phyloP scores from a whole-genome alignment of 2,329 filamentous ascomycete genomes.

The Drechmeria coniospora region DNA sequence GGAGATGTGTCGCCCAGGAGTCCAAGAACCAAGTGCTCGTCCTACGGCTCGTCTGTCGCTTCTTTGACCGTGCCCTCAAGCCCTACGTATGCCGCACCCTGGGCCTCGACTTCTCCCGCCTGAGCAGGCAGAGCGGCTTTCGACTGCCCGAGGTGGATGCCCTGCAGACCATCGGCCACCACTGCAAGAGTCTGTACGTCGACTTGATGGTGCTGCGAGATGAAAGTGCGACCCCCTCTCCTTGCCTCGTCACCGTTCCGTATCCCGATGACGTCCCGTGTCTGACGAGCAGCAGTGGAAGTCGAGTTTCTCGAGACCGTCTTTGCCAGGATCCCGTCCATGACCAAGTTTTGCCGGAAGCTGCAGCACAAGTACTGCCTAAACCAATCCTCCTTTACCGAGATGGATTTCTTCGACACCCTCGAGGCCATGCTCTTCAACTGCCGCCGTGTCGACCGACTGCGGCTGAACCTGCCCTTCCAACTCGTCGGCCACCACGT shows the following conservation, averaged over 20 bases:
- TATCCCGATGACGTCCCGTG: no score
- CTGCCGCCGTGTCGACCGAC: conserved; percentile 26
- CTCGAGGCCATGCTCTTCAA: conserved; percentile 27
- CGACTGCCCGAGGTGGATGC: conserved; percentile 21
- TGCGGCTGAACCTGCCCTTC: conserved; percentile 36
- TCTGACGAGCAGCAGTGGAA: conserved; percentile 24
- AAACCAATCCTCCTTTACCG: conserved; percentile 31
- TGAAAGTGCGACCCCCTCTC: conserved; percentile 19
- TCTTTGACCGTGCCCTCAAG: conserved; percentile 31
- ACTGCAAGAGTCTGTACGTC: conserved; percentile 33
- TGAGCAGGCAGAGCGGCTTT: conserved; percentile 21
- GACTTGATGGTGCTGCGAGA: conserved; percentile 38
- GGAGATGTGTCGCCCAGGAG: conserved; percentile 22
- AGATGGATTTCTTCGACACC: conserved; percentile 26
- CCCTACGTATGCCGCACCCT: conserved; percentile 30
- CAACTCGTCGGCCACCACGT: conserved; percentile 30
- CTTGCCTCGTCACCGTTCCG: neutral
- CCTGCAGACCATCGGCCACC: conserved; percentile 27
- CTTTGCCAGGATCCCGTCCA: conserved; percentile 28
- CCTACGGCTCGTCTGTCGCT: conserved; percentile 32
- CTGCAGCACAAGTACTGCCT: conserved; percentile 32
- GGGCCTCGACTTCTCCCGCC: conserved; percentile 32
- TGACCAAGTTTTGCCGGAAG: conserved; percentile 27
- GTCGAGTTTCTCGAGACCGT: conserved; percentile 30
- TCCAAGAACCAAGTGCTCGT: conserved; percentile 29